Evolutionary conservation across 305 asterid species (phyloP), one percentile per base, ranked within the genome.

Genomic region (Fraxinus dipetala): DNA sequence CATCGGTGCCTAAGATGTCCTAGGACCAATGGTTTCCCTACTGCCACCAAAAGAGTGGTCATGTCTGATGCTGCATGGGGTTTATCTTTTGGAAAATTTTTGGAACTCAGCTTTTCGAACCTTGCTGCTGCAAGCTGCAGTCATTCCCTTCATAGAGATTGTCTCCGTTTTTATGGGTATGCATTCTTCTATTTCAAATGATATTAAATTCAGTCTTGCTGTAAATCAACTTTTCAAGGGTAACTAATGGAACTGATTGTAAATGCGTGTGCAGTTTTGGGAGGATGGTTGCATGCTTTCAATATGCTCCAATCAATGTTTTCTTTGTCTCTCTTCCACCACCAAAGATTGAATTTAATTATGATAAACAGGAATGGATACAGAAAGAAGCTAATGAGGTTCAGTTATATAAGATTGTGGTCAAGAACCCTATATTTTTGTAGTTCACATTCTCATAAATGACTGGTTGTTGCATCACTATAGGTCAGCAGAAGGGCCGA

Each of bases 11-110:
- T 93, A 76, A 91, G 89, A 63, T 93, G 98, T 83, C 98, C 94
- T 51, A 90, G 93, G 84, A 85, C 81, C 86, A 87, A 87, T 80
- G 94, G 92, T 72, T 91, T 91, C 56, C 98, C 97, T 43, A 91
- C 93, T 51, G 87, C 93, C 81, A 91, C 95, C 56, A 89, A 84
- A 84, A 87, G 98, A 87, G 90, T 91, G 74, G 84, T 91, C 22
- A 93, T 93, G 98, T 93, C 98, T 38, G 89, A 91, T 85, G 97
- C 97, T 86, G 92, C 97, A 76, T 92, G 95, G 93, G 94, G 94
- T 77, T 90, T 92, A 75, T 92, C 98, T 35, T 92, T 93, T 81
- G 98, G 97, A 82, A 93, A 93, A 84, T 89, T 92, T 83, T 79
- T 93, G 89, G 98, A 93, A 85, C 94, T 93, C 83, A 92, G 98